Evolutionary conservation across 768 basidiomycete genomes (phyloP), one percentile per base, ranked within the genome.

Genomic region (Psilocybe subaeruginosa): DNA sequence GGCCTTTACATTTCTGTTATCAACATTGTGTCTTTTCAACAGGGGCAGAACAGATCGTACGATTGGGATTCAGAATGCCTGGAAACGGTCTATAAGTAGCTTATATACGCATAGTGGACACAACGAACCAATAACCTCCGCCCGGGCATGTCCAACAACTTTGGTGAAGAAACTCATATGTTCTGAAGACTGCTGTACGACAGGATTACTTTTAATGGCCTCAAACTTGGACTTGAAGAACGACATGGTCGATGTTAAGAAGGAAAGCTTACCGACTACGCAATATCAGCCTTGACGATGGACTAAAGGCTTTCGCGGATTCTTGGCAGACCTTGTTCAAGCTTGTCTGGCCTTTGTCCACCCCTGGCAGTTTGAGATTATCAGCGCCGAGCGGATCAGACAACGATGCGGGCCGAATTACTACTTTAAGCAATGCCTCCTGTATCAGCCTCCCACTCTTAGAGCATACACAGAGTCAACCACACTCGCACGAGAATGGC

Each of bases 41-140:
- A 49, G 54, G 6, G 19, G 27, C 45, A 11, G 9, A 14, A 43
- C 48, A 47, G 9, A 17, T 17, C 58, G 47, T 65, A 82, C 82
- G 78, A 68, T 84, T 82, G 1, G 82, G 82, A 57, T 81, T 78
- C 64, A 73, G 69, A 11, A 73, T 63, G 23, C 83, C 83, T 83
- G 55, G 6, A 8, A 49, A 3, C 14, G 41, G 30, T 43, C 31
- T 55, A 17, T 52, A 41, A 52, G 52, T 55, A 57, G 37, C 9
- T 39, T 7, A n/a, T 33, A 2, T 11, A 29, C 17, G 6, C 14
- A n/a, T 51, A 39, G 17, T 11, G 27, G 16, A 2, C 8, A 11
- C 27, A 57, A 62, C 69, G 4, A 47, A 78, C 77, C 77, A 33
- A 78, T 77, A 35, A 77, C 73, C 66, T 82, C 78, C 56, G 69